phyloP scores from a whole-genome alignment of 441 rosid species.

The Raphanus hybrid region DNA sequence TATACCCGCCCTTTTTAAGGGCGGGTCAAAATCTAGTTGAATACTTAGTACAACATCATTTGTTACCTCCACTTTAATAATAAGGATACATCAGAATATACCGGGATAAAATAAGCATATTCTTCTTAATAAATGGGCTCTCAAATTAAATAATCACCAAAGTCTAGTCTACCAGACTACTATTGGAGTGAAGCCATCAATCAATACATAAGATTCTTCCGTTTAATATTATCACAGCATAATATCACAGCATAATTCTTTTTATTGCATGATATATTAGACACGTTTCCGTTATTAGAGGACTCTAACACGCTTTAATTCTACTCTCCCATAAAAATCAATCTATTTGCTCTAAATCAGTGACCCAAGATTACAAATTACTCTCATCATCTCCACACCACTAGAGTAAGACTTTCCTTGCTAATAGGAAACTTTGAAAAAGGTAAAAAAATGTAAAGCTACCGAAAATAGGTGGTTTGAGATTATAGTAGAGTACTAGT shows the following conservation, averaged over 20 bases:
- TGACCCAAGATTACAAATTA: not conserved
- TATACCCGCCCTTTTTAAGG: too few relatives aligned
- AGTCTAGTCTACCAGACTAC: slow-evolving; percentile 6
- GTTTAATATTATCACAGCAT: slow-evolving; percentile 7
- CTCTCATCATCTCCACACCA: not conserved
- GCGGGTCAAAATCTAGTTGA: too few relatives aligned
- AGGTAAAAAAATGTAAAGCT: not conserved
- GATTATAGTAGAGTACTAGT: not conserved
- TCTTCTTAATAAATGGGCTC: slow-evolving; percentile 14
- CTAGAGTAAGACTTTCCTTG: slow-evolving; percentile 1
- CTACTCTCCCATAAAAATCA: not conserved
- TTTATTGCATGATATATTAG: not conserved
- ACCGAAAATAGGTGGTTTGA: not conserved
- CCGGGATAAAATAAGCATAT: slow-evolving; percentile 35
- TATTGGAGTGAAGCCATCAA: slow-evolving; percentile 12
- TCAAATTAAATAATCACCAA: slow-evolving; percentile 19
- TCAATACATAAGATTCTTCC: slow-evolving; percentile 4
- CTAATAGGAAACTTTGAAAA: not conserved
- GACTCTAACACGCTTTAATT: slow-evolving; percentile 18
- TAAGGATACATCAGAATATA: slow-evolving; percentile 14
- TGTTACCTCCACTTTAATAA: slow-evolving; percentile 18
- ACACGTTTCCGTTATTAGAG: not conserved
- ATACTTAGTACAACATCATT: slow-evolving; percentile 22
- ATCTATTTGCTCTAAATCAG: not conserved
- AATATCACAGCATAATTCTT: not conserved